Base-by-base conservation (phyloP, 345 rosid genomes). In the Eucalyptus victrix region DNA sequence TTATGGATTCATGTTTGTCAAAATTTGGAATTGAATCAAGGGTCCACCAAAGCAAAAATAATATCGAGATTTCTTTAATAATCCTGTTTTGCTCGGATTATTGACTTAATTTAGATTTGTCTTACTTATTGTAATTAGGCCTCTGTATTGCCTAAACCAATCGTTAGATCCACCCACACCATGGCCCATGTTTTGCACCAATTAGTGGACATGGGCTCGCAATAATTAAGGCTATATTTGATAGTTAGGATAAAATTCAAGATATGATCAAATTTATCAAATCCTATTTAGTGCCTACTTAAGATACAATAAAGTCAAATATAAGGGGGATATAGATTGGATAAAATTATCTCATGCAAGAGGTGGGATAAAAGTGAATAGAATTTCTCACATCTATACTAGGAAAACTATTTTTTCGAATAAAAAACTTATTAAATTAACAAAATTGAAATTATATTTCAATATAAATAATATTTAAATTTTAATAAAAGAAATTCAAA, bases 291-390 rank as follows among this genome's bases (percentile, higher is more conserved):
- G 26, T 53, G 26, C 58, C 11, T 53, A 53, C 58, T 53, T 53
- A 53, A 53, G 58, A 3, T 53, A 53, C 4, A 4, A 53, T 21
- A 53, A 53, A 53, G 26, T 53, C 58, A 19, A 53, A 53, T 53
- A 53, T 53, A 4, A 53, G 0, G 2, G 24, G 26, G 5, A 53
- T 53, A 53, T 53, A 21, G 5, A 53, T 53, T 4, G 11, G 11
- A 53, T 53, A 53, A 53, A 53, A 53, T 53, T 21, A 53, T 8
- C 26, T 0, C 5, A 53, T 21, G 26, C 0, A 2, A 0, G 2
- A 21, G 5, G 58, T 53, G 11, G 2, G 26, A 53, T 53, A 8
- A 53, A 21, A 4, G 58, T 53, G 26, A 4, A 53, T 53, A 53
- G 1, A 8, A 53, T 53, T 53, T 53, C 5, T 53, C 26, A 4